Evolutionary conservation across 2,329 filamentous ascomycete genomes (phyloP).

Genomic region (Graphilbum ipis-grandicollis): DNA sequence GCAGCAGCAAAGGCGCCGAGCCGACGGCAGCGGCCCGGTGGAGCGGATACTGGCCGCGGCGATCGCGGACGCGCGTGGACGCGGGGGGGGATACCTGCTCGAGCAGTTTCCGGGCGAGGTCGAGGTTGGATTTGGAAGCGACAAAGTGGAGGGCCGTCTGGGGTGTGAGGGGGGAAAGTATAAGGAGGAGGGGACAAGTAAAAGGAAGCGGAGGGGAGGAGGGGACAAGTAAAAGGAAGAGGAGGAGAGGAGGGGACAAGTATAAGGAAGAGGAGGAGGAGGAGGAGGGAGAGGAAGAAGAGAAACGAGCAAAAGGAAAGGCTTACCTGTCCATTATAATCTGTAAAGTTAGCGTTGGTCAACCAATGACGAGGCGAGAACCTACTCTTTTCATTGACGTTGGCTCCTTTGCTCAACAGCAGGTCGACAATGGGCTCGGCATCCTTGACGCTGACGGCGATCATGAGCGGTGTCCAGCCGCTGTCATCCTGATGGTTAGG

Average conservation of each 20-base stretch:
- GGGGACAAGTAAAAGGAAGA: too few relatives aligned
- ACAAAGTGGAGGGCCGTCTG: conserved; percentile 84
- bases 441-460: conserved; percentile 58
- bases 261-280: too few relatives aligned
- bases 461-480: conserved; percentile 77
- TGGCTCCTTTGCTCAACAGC: conserved; percentile 51
- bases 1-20: conserved; percentile 67
- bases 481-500: conserved; percentile 40
- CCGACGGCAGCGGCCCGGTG: conserved; percentile 86
- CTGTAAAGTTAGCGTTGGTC: conserved; percentile 17
- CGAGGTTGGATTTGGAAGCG: conserved; percentile 75
- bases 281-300: too few relatives aligned
- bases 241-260: too few relatives aligned
- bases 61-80: conserved; percentile 66
- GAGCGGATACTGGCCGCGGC: conserved; percentile 72
- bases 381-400: conserved; percentile 56
- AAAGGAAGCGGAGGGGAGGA: too few relatives aligned
- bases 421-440: conserved; percentile 50
- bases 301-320: too few relatives aligned
- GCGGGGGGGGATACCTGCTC: conserved; percentile 50
- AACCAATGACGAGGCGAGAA: neutral
- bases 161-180: too few relatives aligned
- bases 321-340: conserved; percentile 47
- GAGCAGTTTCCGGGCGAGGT: conserved; percentile 63
- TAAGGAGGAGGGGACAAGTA: too few relatives aligned